Percentiles rank a stretch among this genome's conserved stretches.
phyloP scores from a whole-genome alignment of 768 basidiomycete genomes.

The Leucocoprinus leucothites region DNA sequence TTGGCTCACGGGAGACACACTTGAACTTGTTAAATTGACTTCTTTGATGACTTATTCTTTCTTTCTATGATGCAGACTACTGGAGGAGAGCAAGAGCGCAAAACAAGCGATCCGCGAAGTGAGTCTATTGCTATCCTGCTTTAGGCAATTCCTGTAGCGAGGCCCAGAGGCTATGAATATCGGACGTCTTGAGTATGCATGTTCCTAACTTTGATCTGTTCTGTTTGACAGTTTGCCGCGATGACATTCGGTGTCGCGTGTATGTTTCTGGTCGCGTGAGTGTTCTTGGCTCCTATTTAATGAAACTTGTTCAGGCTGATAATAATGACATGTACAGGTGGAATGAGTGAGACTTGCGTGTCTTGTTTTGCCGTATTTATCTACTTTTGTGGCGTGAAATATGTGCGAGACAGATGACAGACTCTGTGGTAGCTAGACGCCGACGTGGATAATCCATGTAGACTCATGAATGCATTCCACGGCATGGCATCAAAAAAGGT shows the following conservation, averaged over 20 bases:
- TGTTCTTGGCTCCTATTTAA: slow-evolving; percentile 18
- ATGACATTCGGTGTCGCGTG: slow-evolving; percentile 89
- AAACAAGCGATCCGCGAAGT: slow-evolving; percentile 92
- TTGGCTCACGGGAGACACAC: too few relatives aligned
- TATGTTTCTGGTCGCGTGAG: slow-evolving; percentile 92
- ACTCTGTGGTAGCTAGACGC: not conserved
- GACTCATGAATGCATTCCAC: too few relatives aligned
- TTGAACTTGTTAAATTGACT: slow-evolving; percentile 6
- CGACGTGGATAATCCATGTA: too few relatives aligned
- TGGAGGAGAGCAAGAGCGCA: slow-evolving; percentile 85
- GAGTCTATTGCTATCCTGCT: slow-evolving; percentile 19
- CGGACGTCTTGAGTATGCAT: not conserved
- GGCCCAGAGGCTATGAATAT: too few relatives aligned
- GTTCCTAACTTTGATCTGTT: slow-evolving; percentile 7
- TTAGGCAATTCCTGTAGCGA: slow-evolving; percentile 3
- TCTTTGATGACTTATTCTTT: not conserved
- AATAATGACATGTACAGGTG: slow-evolving; percentile 7
- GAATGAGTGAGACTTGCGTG: slow-evolving; percentile 12
- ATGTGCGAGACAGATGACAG: not conserved
- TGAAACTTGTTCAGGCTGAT: not conserved
- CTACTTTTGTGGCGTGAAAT: too few relatives aligned
- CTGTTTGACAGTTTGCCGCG: slow-evolving; percentile 70
- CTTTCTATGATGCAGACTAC: slow-evolving; percentile 47
- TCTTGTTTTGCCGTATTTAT: not conserved
- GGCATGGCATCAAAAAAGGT: too few relatives aligned